Conservation (phyloP, 2,329 filamentous ascomycete species). For the Cladosporium sp. region DNA sequence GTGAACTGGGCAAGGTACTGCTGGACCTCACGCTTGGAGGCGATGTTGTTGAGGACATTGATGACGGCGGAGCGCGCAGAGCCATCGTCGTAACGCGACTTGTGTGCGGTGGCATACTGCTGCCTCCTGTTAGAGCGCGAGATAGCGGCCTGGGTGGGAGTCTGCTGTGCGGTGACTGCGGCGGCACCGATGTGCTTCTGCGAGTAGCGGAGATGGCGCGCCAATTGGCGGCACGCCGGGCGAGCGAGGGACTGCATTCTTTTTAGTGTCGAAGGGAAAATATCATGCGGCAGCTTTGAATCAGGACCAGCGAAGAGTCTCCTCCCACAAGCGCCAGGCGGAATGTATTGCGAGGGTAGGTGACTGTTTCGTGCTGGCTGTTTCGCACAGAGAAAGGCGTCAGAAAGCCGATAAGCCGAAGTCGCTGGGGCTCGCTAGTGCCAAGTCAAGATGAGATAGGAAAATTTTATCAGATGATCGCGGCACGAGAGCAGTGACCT, state of each 20-base stretch:
- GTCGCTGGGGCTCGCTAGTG: too few species aligned
- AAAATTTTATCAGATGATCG: too few species aligned
- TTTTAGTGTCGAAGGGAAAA: slow-evolving; percentile 4
- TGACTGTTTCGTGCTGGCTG: too few species aligned
- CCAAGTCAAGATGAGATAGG: too few species aligned
- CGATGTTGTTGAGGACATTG: slow-evolving; percentile 89
- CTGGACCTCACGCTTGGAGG: slow-evolving; percentile 91
- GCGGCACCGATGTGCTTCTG: slow-evolving; percentile 6
- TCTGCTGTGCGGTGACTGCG: slow-evolving; percentile 3
- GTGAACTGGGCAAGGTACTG: slow-evolving; percentile 98
- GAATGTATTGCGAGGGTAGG: too few species aligned
- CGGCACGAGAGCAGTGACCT: too few species aligned
- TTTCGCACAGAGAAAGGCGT: too few species aligned
- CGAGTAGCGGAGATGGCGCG: slow-evolving; percentile 13
- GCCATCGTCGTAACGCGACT: slow-evolving; percentile 44
- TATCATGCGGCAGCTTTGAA: slow-evolving; percentile 14
- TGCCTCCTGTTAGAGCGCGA: slow-evolving; percentile 7
- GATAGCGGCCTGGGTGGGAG: not conserved
- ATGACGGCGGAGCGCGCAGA: slow-evolving; percentile 76
- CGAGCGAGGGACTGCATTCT: slow-evolving; percentile 15
- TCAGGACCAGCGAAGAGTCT: too few species aligned
- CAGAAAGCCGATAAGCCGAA: too few species aligned
- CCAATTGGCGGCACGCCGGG: slow-evolving; percentile 13
- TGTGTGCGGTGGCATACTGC: slow-evolving; percentile 20
- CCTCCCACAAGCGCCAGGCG: too few species aligned